These are phyloP conservation scores for Ambrosiella beaveri DNA, from an alignment of 2,329 filamentous ascomycete species.

Conservation along the genomic window DNA sequence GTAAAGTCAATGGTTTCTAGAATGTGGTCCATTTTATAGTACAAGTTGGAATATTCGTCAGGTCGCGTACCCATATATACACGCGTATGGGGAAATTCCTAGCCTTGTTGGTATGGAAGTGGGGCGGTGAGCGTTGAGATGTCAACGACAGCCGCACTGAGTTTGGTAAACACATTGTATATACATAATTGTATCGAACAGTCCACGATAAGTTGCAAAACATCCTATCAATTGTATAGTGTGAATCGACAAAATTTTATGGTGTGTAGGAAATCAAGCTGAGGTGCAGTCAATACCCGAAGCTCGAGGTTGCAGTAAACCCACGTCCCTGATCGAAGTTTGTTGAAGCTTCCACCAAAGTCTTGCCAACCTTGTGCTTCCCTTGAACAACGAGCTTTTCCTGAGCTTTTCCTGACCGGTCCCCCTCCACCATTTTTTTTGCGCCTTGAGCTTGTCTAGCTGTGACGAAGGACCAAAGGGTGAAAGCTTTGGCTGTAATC, in stretches of 20 bases:
- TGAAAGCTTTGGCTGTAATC: no score
- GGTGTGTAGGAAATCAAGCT: no score
- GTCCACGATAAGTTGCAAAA: no score
- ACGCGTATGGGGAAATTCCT: neutral
- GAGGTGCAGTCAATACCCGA: neutral
- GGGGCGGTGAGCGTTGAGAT: conserved; percentile 4
- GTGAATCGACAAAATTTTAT: no score
- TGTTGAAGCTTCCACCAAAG: conserved; percentile 1
- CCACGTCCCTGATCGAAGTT: neutral
- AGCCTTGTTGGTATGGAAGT: conserved; percentile 4
- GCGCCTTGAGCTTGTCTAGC: neutral
- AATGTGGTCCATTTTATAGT: neutral
- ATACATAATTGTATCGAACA: no score
- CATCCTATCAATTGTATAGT: no score
- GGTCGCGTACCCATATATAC: conserved; percentile 4
- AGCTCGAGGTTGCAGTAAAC: neutral
- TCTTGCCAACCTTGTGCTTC: conserved; percentile 1
- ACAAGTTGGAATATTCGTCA: neutral
- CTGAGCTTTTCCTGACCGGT: neutral
- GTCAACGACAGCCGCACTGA: neutral
- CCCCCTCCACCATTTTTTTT: conserved; percentile 2
- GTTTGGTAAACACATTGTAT: no score
- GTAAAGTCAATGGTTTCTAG: no score
- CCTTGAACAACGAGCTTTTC: neutral
- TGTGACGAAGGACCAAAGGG: neutral